A percentile compares a stretch with the other conserved stretches of the same genome.
Evolutionary conservation across 2,329 filamentous ascomycete species (phyloP).

Genomic region (Tolypocladium sp.): DNA sequence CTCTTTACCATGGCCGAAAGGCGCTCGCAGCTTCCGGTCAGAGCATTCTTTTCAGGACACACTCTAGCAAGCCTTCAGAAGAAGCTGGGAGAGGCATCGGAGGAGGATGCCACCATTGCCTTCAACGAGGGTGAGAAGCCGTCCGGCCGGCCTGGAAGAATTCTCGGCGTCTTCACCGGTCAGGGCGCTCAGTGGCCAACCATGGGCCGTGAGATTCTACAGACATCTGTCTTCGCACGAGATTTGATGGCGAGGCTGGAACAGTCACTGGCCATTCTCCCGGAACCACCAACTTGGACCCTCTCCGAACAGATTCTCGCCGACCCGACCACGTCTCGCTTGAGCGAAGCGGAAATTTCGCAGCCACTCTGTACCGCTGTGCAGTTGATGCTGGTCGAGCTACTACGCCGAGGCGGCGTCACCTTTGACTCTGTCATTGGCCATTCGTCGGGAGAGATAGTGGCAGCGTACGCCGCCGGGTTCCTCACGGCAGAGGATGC

Average conservation of each 20-base stretch:
- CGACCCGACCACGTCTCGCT: neutral
- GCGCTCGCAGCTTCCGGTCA: neutral
- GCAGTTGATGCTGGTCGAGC: conserved; percentile 31
- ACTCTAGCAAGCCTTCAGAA: neutral
- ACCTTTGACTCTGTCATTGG: conserved; percentile 22
- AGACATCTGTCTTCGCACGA: neutral
- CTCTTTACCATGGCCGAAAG: neutral
- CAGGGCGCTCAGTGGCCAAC: conserved; percentile 22
- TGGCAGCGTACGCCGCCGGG: conserved; percentile 28
- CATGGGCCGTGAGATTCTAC: conserved; percentile 20
- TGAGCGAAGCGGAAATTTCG: conserved; percentile 4
- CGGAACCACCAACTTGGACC: conserved; percentile 1
- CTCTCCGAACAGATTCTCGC: neutral
- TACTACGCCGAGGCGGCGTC: conserved; percentile 21
- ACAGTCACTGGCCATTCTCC: neutral
- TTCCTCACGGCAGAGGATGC: neutral
- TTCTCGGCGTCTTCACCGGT: conserved; percentile 22
- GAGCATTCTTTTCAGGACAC: neutral
- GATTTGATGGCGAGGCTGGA: neutral
- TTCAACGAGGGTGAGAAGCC: neutral
- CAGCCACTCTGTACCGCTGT: conserved; percentile 25
- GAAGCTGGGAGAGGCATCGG: neutral
- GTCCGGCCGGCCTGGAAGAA: neutral
- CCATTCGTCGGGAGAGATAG: conserved; percentile 32
- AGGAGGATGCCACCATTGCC: neutral